Conservation (phyloP, 1,139 yeast genomes). For the Zygoascus hellenicus region DNA sequence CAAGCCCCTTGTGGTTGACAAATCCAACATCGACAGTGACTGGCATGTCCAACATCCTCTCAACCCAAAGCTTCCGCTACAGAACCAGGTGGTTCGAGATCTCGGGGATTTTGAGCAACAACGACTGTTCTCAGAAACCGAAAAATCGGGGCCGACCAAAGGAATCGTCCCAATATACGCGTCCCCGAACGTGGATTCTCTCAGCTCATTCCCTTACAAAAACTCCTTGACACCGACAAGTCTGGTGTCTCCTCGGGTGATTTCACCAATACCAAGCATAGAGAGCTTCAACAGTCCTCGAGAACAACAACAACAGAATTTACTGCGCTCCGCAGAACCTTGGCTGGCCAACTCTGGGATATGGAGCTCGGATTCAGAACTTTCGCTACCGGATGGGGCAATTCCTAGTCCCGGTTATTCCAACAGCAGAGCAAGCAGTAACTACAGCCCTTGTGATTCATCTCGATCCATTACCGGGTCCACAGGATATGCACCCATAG, state of each 20-base stretch:
- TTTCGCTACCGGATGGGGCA: neutral
- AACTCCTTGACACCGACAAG: conserved; percentile 21
- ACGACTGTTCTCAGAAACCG: neutral
- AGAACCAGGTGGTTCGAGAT: conserved; percentile 3
- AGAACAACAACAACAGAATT: neutral
- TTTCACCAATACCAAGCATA: neutral
- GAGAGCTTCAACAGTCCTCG: neutral
- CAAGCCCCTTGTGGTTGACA: conserved; percentile 7
- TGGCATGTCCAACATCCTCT: conserved; percentile 8
- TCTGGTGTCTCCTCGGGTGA: conserved; percentile 4
- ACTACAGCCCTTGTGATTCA: too few species aligned
- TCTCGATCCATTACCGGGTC: neutral
- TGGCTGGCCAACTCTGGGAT: neutral
- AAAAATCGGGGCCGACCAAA: neutral
- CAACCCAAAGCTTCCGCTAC: conserved; percentile 5
- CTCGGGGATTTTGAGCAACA: conserved; percentile 9
- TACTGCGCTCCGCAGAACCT: neutral
- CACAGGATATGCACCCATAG: conserved; percentile 4
- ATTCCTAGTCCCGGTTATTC: neutral
- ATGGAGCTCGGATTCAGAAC: neutral
- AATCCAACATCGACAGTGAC: neutral
- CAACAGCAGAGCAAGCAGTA: neutral
- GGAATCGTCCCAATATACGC: conserved; percentile 22
- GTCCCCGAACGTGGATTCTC: conserved; percentile 20
- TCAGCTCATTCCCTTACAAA: conserved; percentile 22